Percentiles rank a stretch among this genome's conserved stretches.
phyloP scores from a whole-genome alignment of 2,329 filamentous ascomycete genomes.

The Colletotrichum echinochloae region DNA sequence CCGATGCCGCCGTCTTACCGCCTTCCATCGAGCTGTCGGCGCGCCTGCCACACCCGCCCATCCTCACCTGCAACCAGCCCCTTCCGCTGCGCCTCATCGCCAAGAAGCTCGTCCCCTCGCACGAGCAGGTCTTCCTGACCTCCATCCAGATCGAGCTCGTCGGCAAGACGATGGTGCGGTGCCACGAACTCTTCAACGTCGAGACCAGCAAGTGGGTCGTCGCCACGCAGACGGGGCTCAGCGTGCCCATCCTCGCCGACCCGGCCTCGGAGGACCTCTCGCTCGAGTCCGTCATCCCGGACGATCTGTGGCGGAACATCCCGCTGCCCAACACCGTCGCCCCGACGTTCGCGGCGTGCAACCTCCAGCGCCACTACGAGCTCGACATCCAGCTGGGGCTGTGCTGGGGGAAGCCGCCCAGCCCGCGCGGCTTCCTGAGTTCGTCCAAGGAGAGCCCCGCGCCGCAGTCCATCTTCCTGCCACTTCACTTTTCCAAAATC shows the following conservation, averaged over 20 bases:
- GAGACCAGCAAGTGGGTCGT: slow-evolving; percentile 84
- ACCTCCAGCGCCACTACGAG: slow-evolving; percentile 84
- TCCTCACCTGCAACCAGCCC: slow-evolving; percentile 89
- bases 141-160: slow-evolving; percentile 86
- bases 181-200: slow-evolving; percentile 77
- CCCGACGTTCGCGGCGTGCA: slow-evolving; percentile 90
- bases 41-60: slow-evolving; percentile 85
- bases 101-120: slow-evolving; percentile 77
- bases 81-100: slow-evolving; percentile 84
- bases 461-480: slow-evolving; percentile 78
- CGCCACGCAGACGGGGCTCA: slow-evolving; percentile 76
- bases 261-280: slow-evolving; percentile 67
- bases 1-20: slow-evolving; percentile 55
- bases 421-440: slow-evolving; percentile 47
- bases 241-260: slow-evolving; percentile 73
- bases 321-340: slow-evolving; percentile 87
- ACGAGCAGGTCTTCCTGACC: slow-evolving; percentile 79
- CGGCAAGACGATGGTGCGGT: slow-evolving; percentile 81
- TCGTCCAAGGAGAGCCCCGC: slow-evolving; percentile 44
- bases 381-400: slow-evolving; percentile 85
- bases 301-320: slow-evolving; percentile 77
- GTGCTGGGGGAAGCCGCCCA: slow-evolving; percentile 72
- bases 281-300: slow-evolving; percentile 77
- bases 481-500: slow-evolving; percentile 79
- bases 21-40: slow-evolving; percentile 83